A percentile compares a stretch with the other conserved stretches of the same genome.
These are phyloP conservation scores for Penicillium simplicissimum DNA, from an alignment of 495 filamentous ascomycete genomes.

Conservation along the genomic window DNA sequence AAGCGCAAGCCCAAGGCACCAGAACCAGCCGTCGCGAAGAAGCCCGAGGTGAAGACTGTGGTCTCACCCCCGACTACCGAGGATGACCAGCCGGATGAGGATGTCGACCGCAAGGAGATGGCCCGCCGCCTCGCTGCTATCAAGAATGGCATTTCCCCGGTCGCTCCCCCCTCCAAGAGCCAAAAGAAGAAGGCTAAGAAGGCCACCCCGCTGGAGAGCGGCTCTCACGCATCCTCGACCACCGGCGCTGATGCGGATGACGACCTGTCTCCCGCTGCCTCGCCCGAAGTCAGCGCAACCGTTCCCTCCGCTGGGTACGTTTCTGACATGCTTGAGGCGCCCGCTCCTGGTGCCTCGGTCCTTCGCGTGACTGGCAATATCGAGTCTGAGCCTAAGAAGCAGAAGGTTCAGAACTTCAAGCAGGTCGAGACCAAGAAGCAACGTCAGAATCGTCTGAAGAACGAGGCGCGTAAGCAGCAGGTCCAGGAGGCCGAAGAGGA, in stretches of 20 bases:
- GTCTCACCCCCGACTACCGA: conserved; percentile 42
- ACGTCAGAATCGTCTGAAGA: conserved; percentile 81
- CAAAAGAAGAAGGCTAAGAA: conserved; percentile 65
- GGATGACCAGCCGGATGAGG: conserved; percentile 54
- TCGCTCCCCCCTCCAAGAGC: conserved; percentile 46
- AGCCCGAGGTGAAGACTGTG: conserved; percentile 39
- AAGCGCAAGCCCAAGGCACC: conserved; percentile 42
- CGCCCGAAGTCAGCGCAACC: conserved; percentile 55
- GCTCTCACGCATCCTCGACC: conserved; percentile 63
- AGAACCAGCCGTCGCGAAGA: conserved; percentile 31
- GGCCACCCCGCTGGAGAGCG: conserved; percentile 33
- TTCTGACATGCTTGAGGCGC: conserved; percentile 84
- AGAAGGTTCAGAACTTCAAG: conserved; percentile 58
- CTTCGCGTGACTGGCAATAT: conserved; percentile 69
- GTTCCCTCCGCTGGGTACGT: conserved; percentile 59
- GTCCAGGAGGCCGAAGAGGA: conserved; percentile 75
- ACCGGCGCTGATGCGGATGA: conserved; percentile 81
- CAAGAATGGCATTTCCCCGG: conserved; percentile 59
- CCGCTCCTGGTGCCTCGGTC: conserved; percentile 66
- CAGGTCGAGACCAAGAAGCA: conserved; percentile 83
- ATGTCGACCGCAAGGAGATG: conserved; percentile 69
- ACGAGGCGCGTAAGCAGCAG: conserved; percentile 67
- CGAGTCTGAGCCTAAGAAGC: conserved; percentile 62
- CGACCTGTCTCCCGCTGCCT: conserved; percentile 66
- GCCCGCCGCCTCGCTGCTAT: conserved; percentile 66